These are phyloP conservation scores for Aspergillus arachidicola DNA, from an alignment of 2,329 filamentous ascomycete species.

Conservation along the genomic window DNA sequence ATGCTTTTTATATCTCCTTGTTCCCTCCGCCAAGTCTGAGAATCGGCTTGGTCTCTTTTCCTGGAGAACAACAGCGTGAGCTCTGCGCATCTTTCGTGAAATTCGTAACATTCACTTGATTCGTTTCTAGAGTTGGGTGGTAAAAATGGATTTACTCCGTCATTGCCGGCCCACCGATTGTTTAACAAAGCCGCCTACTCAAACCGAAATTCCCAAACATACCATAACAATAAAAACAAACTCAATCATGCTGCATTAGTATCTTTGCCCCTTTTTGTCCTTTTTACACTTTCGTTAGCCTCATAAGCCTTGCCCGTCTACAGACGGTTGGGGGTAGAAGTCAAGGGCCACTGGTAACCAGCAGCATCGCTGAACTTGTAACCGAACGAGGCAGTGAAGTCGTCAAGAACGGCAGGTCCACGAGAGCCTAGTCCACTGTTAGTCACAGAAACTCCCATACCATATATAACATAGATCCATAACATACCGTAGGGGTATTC, in stretches of 20 bases:
- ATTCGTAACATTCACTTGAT: conserved; percentile 21
- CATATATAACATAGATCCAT: neutral
- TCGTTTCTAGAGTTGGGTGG: conserved; percentile 20
- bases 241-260: conserved; percentile 23
- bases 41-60: neutral
- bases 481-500: conserved; percentile 95
- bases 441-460: conserved; percentile 3
- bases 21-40: neutral
- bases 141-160: conserved; percentile 2
- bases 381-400: conserved; percentile 96
- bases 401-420: conserved; percentile 91
- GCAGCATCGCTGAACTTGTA: conserved; percentile 99
- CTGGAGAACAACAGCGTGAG: neutral
- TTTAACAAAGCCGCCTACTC: conserved; percentile 14
- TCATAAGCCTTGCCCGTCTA: conserved; percentile 49
- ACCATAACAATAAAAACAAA: conserved; percentile 18
- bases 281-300: conserved; percentile 12
- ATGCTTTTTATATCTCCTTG: neutral
- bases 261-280: conserved; percentile 11
- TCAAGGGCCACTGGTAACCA: conserved; percentile 92
- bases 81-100: neutral
- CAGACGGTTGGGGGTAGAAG: conserved; percentile 77
- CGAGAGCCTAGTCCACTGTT: conserved; percentile 71
- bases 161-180: neutral
- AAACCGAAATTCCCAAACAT: conserved; percentile 17